Evolutionary conservation across 2,329 filamentous ascomycete species (phyloP).

Genomic region (Curvularia sp.): DNA sequence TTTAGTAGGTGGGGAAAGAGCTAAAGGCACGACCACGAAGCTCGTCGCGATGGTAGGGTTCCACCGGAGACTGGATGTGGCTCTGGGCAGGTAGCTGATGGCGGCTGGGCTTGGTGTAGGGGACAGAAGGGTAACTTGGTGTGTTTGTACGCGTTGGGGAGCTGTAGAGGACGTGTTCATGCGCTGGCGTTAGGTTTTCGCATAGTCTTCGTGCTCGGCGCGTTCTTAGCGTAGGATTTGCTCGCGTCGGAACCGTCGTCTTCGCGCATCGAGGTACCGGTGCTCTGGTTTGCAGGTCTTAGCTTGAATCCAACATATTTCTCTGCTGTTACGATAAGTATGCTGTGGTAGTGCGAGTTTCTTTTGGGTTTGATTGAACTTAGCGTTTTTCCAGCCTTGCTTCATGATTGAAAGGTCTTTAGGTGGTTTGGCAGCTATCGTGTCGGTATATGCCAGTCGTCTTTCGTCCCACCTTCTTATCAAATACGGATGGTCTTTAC

Average conservation of each 20-base stretch:
- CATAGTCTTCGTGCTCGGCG: neutral
- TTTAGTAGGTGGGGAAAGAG: neutral
- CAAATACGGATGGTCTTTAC: no score
- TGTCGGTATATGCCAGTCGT: no score
- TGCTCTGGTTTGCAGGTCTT: no score
- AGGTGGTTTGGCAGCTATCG: no score
- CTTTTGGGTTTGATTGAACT: no score
- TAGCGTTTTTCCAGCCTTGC: no score
- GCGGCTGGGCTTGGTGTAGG: neutral
- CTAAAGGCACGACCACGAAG: neutral
- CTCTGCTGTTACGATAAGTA: no score
- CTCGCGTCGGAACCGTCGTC: neutral
- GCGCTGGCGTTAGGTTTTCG: neutral
- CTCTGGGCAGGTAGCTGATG: neutral
- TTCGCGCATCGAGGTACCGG: neutral
- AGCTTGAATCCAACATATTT: no score
- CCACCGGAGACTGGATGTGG: neutral
- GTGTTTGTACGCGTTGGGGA: neutral
- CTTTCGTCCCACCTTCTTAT: no score
- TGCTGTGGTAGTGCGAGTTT: no score
- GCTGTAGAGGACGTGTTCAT: neutral
- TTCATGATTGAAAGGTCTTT: no score
- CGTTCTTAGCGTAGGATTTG: no score
- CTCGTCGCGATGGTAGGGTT: neutral
- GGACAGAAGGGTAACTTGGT: neutral